Evolutionary conservation across 257 asterid genomes (phyloP).

Genomic region (Solanum paucissectum): DNA sequence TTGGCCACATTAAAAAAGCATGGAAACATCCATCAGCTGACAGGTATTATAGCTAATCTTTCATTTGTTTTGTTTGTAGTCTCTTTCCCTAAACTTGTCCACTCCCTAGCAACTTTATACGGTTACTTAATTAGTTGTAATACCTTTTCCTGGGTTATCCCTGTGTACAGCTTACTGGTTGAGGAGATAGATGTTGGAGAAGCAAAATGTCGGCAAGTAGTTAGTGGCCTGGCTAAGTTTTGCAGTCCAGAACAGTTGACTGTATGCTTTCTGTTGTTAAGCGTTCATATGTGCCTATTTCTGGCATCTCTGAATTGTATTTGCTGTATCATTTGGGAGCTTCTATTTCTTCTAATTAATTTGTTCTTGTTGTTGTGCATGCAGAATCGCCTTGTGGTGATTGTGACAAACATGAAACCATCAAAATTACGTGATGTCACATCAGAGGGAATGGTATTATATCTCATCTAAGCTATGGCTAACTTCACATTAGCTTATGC

Average conservation of each 20-base stretch:
- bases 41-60: conserved; percentile 33
- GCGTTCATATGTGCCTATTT: neutral
- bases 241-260: conserved; percentile 75
- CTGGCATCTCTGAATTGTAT: conserved; percentile 5
- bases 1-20: conserved; percentile 76
- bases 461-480: neutral
- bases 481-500: neutral
- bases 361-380: neutral
- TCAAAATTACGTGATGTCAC: conserved; percentile 83
- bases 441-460: conserved; percentile 94
- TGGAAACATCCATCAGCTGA: conserved; percentile 97
- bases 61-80: neutral
- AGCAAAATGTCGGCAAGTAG: conserved; percentile 82
- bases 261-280: conserved; percentile 28
- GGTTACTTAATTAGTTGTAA: neutral
- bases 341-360: conserved; percentile 1
- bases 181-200: conserved; percentile 99
- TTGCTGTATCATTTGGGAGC: neutral
- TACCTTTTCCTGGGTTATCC: neutral
- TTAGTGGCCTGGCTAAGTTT: conserved; percentile 91
- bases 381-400: conserved; percentile 80
- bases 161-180: conserved; percentile 65
- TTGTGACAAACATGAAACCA: conserved; percentile 88
- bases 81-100: neutral
- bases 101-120: neutral